These are phyloP conservation scores for Skeletonema grethae DNA, from an alignment of 108 stramenopile genomes.

Conservation along the genomic window DNA sequence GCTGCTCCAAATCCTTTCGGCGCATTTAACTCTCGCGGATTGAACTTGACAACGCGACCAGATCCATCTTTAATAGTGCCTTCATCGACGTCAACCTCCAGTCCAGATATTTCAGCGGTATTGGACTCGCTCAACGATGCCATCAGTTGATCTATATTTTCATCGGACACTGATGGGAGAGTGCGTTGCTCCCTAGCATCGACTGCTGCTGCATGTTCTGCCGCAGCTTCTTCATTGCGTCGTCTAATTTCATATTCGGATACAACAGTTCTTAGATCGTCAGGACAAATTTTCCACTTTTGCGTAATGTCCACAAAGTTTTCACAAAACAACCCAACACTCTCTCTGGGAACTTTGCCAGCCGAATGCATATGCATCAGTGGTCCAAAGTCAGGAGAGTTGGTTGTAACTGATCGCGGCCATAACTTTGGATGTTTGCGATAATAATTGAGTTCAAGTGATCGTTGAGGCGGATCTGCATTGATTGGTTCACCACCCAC, in stretches of 20 bases:
- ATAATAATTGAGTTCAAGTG: conserved; percentile 64
- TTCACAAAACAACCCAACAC: conserved; percentile 68
- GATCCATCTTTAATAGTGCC: conserved; percentile 29
- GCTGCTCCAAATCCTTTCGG: conserved; percentile 53
- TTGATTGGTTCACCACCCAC: conserved; percentile 87
- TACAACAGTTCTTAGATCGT: conserved; percentile 57
- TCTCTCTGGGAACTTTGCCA: conserved; percentile 48
- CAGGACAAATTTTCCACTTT: conserved; percentile 86
- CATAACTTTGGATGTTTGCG: conserved; percentile 53
- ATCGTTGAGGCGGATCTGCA: conserved; percentile 82
- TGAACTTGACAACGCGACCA: conserved; percentile 26
- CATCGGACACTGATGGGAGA: conserved; percentile 10
- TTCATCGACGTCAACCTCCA: conserved; percentile 21
- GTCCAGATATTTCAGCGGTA: conserved; percentile 1
- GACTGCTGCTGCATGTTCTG: conserved; percentile 17
- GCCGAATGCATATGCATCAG: conserved; percentile 59
- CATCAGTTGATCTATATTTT: conserved; percentile 26
- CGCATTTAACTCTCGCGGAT: conserved; percentile 33
- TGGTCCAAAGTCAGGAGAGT: conserved; percentile 79
- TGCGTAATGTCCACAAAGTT: conserved; percentile 57
- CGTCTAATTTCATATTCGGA: conserved; percentile 32
- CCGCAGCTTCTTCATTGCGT: conserved; percentile 17
- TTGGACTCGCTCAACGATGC: conserved; percentile 9
- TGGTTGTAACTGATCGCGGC: conserved; percentile 58
- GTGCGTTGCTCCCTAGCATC: conserved; percentile 13